Conservation (phyloP, 371 early-diverging fungal genomes). For the Zopfochytrium polystomum region DNA sequence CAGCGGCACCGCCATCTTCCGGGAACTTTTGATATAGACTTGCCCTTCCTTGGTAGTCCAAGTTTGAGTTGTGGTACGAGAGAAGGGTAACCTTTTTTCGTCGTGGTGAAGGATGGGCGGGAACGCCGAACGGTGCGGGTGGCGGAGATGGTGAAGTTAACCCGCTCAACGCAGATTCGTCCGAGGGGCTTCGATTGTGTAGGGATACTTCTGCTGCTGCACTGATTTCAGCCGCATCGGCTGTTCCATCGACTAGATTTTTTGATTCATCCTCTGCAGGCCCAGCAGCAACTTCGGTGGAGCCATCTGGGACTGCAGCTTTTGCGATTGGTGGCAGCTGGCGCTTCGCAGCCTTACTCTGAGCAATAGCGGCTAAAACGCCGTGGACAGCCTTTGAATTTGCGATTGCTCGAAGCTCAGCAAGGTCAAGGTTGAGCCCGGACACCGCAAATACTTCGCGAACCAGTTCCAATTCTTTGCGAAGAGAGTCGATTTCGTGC, state of each 20-base stretch:
- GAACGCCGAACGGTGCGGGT: no score
- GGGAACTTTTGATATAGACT: no score
- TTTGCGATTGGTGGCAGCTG: slow-evolving; percentile 23
- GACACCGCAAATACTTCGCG: slow-evolving; percentile 33
- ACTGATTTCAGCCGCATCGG: no score
- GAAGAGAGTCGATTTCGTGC: slow-evolving; percentile 32
- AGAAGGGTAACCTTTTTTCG: no score
- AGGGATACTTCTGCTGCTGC: no score
- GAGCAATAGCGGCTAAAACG: slow-evolving; percentile 9
- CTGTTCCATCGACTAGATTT: no score
- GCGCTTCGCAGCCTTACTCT: slow-evolving; percentile 7
- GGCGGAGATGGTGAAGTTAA: no score
- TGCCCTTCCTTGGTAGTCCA: slow-evolving; percentile 21
- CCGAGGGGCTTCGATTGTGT: no score
- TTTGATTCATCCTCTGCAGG: background rate
- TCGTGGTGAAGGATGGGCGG: no score
- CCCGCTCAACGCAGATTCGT: no score
- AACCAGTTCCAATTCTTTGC: slow-evolving; percentile 31
- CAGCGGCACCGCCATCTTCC: no score
- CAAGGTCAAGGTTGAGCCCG: slow-evolving; percentile 31
- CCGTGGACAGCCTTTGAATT: slow-evolving; percentile 3
- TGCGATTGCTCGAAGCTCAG: slow-evolving; percentile 25
- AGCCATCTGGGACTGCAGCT: background rate
- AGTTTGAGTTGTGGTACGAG: slow-evolving; percentile 17
- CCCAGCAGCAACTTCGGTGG: background rate